These are phyloP conservation scores for Aechmea fasciata DNA, from an alignment of 176 grass and related monocot species.

Conservation along the genomic window DNA sequence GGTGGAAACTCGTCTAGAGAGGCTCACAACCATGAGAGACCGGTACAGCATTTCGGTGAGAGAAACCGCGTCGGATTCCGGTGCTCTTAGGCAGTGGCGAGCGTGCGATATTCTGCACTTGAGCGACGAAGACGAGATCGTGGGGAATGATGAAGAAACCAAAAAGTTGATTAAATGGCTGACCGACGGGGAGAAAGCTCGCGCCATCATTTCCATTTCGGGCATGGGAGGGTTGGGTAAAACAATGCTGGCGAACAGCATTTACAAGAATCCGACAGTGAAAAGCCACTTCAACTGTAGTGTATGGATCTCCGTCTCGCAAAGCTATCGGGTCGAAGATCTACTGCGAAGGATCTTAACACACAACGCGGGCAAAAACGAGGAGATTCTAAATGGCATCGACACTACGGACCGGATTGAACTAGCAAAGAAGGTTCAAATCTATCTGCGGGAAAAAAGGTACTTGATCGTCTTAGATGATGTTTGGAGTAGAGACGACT, in stretches of 20 bases:
- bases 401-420: neutral
- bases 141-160: conserved; percentile 26
- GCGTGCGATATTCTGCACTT: neutral
- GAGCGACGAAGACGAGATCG: conserved; percentile 15
- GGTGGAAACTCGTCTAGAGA: neutral
- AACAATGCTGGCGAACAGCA: conserved; percentile 29
- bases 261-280: conserved; percentile 25
- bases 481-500: conserved; percentile 19
- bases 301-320: conserved; percentile 38
- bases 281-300: conserved; percentile 20
- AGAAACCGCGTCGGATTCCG: neutral
- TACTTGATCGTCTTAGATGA: conserved; percentile 15
- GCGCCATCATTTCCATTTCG: conserved; percentile 24
- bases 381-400: neutral
- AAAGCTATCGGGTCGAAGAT: conserved; percentile 26
- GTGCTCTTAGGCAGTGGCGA: neutral
- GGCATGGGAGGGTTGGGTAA: conserved; percentile 61
- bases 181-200: conserved; percentile 17
- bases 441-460: neutral
- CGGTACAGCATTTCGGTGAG: neutral
- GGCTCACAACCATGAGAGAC: neutral
- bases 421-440: neutral
- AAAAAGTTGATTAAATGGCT: conserved; percentile 22
- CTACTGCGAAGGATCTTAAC: conserved; percentile 29
- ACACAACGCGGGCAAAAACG: neutral